Evolutionary conservation across 192 early-diverging fungal species (phyloP).

Genomic region (Coemansia erecta): DNA sequence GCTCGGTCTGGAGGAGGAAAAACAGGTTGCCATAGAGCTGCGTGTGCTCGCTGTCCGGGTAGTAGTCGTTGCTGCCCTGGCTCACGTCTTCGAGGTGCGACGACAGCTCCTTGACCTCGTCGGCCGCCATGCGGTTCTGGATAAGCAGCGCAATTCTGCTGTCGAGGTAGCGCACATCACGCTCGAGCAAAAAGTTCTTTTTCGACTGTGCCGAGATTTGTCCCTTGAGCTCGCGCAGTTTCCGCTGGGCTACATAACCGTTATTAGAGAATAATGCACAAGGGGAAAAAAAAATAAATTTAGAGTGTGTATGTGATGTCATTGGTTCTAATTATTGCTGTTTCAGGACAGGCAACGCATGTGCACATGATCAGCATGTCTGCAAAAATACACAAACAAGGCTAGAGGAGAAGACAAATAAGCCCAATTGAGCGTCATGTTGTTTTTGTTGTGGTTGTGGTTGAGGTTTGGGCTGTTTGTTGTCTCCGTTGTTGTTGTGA

Average conservation of each 20-base stretch:
- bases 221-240: slow-evolving; percentile 79
- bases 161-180: slow-evolving; percentile 91
- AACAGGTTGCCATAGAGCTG: slow-evolving; percentile 93
- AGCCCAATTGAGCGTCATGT: not conserved
- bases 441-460: not conserved
- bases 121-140: slow-evolving; percentile 90
- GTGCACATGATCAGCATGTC: slow-evolving; percentile 3
- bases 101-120: slow-evolving; percentile 66
- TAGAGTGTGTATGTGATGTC: not conserved
- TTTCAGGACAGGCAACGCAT: not conserved
- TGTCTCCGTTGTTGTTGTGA: not conserved
- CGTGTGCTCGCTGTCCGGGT: slow-evolving; percentile 76
- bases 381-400: not conserved
- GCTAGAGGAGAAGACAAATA: not conserved
- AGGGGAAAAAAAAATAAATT: not conserved
- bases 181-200: slow-evolving; percentile 90
- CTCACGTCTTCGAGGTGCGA: slow-evolving; percentile 52
- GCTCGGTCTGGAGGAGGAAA: slow-evolving; percentile 87
- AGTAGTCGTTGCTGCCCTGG: slow-evolving; percentile 52
- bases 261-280: too few relatives aligned
- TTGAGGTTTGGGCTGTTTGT: too few relatives aligned
- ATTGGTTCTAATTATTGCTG: not conserved
- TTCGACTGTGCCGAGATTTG: slow-evolving; percentile 92
- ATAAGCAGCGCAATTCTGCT: slow-evolving; percentile 87
- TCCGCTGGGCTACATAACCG: slow-evolving; percentile 74